phyloP scores from a whole-genome alignment of 257 asterid genomes.

The Salvia miltiorrhiza region DNA sequence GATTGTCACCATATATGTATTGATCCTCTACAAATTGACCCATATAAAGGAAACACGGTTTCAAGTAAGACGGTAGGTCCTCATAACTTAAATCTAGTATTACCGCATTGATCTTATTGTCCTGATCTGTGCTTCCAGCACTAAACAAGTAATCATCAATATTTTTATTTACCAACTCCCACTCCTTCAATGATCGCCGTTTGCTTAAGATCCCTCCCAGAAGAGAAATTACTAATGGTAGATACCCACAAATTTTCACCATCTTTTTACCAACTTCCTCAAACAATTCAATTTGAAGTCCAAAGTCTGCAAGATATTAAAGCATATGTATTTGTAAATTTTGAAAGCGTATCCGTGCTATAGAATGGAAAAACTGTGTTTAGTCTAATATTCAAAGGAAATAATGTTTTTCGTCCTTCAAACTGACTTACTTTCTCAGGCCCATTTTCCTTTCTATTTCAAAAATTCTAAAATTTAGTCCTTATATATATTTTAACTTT shows the following conservation, averaged over 20 bases:
- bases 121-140: neutral
- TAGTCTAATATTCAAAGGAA: neutral
- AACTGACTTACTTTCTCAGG: neutral
- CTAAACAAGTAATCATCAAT: neutral
- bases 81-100: constrained; percentile 7
- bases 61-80: constrained; percentile 8
- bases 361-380: neutral
- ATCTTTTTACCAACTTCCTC: constrained; percentile 5
- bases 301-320: neutral
- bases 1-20: neutral
- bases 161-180: neutral
- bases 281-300: neutral
- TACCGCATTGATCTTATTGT: neutral
- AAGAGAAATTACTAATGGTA: constrained; percentile 6
- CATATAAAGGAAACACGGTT: constrained; percentile 11
- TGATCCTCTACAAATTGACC: constrained; percentile 9
- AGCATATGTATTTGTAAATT: neutral
- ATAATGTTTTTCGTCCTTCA: neutral
- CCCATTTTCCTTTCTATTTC: neutral
- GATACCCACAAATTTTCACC: neutral
- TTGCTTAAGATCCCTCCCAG: constrained; percentile 12
- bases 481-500: too few relatives aligned
- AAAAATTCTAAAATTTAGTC: neutral
- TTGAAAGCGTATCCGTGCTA: too few relatives aligned
- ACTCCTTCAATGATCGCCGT: neutral